phyloP scores from a whole-genome alignment of 1,139 yeast genomes.

The Saccharomyces hybrid region DNA sequence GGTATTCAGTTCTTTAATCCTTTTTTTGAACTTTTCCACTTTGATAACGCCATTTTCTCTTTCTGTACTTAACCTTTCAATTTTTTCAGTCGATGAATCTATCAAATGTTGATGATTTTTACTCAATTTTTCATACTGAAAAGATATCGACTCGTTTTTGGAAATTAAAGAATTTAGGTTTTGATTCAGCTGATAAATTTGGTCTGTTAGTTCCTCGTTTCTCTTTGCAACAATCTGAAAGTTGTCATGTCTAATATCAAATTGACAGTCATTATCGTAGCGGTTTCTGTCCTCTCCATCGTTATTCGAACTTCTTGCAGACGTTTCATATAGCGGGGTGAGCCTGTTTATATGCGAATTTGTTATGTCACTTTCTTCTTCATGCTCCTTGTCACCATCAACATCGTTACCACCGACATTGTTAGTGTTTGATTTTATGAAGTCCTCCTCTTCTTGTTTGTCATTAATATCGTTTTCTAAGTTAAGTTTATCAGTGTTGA shows the following conservation, averaged over 20 bases:
- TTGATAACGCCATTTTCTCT: slow-evolving; percentile 33
- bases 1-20: slow-evolving; percentile 19
- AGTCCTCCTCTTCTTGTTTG: background rate
- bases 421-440: background rate
- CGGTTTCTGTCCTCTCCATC: background rate
- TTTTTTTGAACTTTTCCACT: slow-evolving; percentile 27
- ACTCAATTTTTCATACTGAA: background rate
- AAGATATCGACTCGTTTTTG: slow-evolving; percentile 37
- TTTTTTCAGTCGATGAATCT: slow-evolving; percentile 29
- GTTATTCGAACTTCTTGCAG: slow-evolving; percentile 2
- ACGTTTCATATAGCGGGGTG: background rate
- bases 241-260: slow-evolving; percentile 4
- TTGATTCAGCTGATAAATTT: slow-evolving; percentile 29
- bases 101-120: background rate
- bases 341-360: background rate
- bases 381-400: background rate
- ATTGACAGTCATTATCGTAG: background rate
- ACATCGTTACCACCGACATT: background rate
- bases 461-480: slow-evolving; percentile 2
- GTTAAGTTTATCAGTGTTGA: slow-evolving; percentile 4
- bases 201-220: slow-evolving; percentile 35
- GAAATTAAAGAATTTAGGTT: slow-evolving; percentile 23
- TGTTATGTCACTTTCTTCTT: background rate
- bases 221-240: slow-evolving; percentile 12
- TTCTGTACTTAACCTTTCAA: slow-evolving; percentile 11